These are phyloP conservation scores for Ormosia emarginata DNA, from an alignment of 306 rosid species.

Conservation along the genomic window DNA sequence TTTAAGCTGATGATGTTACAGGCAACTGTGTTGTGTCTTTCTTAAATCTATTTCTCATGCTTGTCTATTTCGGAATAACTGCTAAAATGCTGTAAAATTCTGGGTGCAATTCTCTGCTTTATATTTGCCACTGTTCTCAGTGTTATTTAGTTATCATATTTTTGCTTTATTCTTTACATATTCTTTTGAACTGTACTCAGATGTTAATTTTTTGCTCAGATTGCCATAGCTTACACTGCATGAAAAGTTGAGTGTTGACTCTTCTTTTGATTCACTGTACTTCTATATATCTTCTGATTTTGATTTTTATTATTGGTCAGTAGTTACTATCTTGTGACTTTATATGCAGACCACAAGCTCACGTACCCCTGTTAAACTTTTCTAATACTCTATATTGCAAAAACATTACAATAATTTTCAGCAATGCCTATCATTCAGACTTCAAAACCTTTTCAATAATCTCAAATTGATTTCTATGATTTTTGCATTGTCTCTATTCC, in stretches of 20 bases:
- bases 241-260: not conserved
- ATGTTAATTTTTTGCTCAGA: not conserved
- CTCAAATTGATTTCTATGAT: not conserved
- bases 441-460: not conserved
- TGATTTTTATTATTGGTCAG: not conserved
- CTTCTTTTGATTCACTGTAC: not conserved
- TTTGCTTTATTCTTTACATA: not conserved
- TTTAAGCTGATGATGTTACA: conserved; percentile 9
- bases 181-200: not conserved
- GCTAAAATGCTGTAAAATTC: not conserved
- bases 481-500: not conserved
- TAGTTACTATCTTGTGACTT: not conserved
- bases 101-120: not conserved
- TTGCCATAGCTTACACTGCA: conserved; percentile 2
- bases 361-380: not conserved
- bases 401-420: not conserved
- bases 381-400: not conserved
- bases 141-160: not conserved
- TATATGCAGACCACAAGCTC: not conserved
- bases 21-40: not conserved
- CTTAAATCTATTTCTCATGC: conserved; percentile 6
- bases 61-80: not conserved
- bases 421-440: not conserved
- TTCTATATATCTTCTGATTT: not conserved
- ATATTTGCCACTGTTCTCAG: not conserved